Conservation (phyloP, 2,329 filamentous ascomycete species). For the Monosporascus sp. region DNA sequence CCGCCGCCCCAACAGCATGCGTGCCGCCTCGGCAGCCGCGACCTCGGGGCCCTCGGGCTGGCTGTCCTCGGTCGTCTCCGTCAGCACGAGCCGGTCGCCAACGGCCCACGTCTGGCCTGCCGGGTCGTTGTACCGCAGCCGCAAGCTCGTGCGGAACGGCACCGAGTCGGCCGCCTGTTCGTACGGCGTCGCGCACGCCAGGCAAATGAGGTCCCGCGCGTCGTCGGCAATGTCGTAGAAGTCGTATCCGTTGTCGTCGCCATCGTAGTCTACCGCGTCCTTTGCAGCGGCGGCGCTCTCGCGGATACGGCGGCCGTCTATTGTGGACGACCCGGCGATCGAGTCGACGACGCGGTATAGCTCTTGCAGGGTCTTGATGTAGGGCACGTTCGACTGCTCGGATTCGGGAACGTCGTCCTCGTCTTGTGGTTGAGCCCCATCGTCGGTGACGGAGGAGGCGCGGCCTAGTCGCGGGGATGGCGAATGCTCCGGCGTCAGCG, state of each 20-base stretch:
- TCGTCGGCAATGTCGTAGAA: slow-evolving; percentile 5
- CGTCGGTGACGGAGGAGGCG: neutral
- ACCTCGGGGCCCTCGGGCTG: slow-evolving; percentile 9
- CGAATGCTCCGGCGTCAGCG: neutral
- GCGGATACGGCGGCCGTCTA: neutral
- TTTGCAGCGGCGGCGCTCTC: neutral
- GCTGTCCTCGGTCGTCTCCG: slow-evolving; percentile 15
- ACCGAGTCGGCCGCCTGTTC: slow-evolving; percentile 18
- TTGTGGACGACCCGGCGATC: neutral
- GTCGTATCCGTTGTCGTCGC: neutral
- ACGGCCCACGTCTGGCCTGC: slow-evolving; percentile 19
- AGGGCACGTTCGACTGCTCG: neutral
- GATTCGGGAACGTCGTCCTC: too few species aligned
- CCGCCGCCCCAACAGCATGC: slow-evolving; percentile 6
- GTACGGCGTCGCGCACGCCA: slow-evolving; percentile 20
- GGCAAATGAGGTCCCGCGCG: slow-evolving; percentile 18
- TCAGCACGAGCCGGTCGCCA: slow-evolving; percentile 18
- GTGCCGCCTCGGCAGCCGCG: slow-evolving; percentile 11
- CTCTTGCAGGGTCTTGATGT: neutral
- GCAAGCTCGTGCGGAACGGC: slow-evolving; percentile 19
- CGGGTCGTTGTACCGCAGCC: slow-evolving; percentile 18
- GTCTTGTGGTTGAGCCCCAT: neutral
- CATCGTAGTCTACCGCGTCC: neutral
- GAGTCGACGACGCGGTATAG: neutral
- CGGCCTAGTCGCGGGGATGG: neutral